phyloP scores from a whole-genome alignment of 2,329 filamentous ascomycete species.

The Colletotrichum shisoi region DNA sequence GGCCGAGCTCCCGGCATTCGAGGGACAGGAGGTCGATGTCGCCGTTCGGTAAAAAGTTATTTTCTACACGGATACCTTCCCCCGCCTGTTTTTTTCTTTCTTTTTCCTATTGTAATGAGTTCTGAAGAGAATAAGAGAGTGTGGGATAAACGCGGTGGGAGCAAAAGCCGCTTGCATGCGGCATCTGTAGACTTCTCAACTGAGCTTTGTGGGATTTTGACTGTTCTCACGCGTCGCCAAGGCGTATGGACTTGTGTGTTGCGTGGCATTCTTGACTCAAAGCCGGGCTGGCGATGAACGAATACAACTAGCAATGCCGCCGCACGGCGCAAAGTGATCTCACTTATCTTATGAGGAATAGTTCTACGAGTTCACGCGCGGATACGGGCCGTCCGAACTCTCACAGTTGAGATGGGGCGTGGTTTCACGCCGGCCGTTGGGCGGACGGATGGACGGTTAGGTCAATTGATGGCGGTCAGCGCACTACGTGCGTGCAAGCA shows the following conservation, averaged over 20 bases:
- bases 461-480: constrained; percentile 10
- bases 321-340: not conserved
- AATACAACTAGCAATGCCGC: not conserved
- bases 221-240: not conserved
- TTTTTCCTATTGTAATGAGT: not conserved
- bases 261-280: constrained; percentile 5
- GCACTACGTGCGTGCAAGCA: not conserved
- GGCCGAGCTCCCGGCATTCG: constrained; percentile 82
- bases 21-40: constrained; percentile 71
- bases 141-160: not conserved
- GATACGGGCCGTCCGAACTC: not conserved
- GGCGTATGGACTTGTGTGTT: not conserved
- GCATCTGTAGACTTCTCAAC: constrained; percentile 28
- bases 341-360: not conserved
- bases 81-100: not conserved
- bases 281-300: not conserved
- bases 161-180: constrained; percentile 16
- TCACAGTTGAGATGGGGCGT: constrained; percentile 1
- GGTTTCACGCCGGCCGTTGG: constrained; percentile 3
- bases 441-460: not conserved
- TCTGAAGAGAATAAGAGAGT: not conserved
- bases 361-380: constrained; percentile 2
- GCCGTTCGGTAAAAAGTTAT: constrained; percentile 26
- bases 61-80: constrained; percentile 11
- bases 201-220: constrained; percentile 22